These are phyloP conservation scores for Termitomyces sp. DNA, from an alignment of 768 basidiomycete genomes.

Conservation along the genomic window DNA sequence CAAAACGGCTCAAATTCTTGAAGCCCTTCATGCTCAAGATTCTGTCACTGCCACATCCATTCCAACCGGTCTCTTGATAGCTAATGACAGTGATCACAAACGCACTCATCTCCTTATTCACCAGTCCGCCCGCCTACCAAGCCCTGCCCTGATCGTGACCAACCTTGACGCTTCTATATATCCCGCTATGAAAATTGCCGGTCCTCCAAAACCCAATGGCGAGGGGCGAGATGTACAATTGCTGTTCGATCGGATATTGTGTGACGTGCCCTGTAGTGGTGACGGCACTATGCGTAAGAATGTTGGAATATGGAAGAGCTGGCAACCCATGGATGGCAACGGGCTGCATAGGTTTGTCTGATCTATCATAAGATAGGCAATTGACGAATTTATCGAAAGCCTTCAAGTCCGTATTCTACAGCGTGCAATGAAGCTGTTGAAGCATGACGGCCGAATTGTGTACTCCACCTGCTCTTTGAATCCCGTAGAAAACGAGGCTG, in stretches of 20 bases:
- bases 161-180: constrained; percentile 92
- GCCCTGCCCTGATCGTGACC: constrained; percentile 89
- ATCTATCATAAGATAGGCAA: not conserved
- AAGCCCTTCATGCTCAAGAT: constrained; percentile 84
- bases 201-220: constrained; percentile 23
- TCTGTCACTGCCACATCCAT: constrained; percentile 55
- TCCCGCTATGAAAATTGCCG: constrained; percentile 55
- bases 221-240: constrained; percentile 42
- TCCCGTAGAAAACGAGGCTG: constrained; percentile 96
- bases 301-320: constrained; percentile 88
- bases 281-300: constrained; percentile 97
- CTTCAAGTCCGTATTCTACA: constrained; percentile 89
- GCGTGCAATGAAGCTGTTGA: constrained; percentile 88
- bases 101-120: constrained; percentile 96
- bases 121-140: constrained; percentile 91
- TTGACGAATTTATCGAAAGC: constrained; percentile 30
- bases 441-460: constrained; percentile 80
- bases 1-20: constrained; percentile 95
- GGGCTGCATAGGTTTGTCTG: constrained; percentile 73
- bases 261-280: constrained; percentile 97
- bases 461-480: constrained; percentile 98
- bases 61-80: constrained; percentile 83
- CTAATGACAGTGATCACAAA: constrained; percentile 93
- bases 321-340: constrained; percentile 86
- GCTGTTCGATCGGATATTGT: constrained; percentile 88